Base-by-base conservation (phyloP, 768 basidiomycete species). In the Lactarius hatsudake region DNA sequence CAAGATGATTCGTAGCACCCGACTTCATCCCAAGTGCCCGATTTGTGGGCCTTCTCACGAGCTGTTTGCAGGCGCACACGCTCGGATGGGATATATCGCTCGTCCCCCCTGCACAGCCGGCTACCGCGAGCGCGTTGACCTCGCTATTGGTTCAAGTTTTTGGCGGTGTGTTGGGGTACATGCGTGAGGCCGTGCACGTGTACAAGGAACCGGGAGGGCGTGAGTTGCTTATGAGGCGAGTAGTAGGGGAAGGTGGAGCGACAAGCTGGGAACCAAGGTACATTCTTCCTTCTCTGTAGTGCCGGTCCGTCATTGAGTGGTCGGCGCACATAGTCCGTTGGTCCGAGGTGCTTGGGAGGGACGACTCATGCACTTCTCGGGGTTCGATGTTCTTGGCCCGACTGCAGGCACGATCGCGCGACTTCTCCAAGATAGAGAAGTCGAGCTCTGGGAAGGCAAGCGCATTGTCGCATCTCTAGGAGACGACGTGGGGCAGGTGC, bases 121-220 rank as follows among this genome's bases (percentile, higher is more conserved):
- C 86, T 2, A 86, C 87, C 0, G 84, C 87, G 0, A 86, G 85
- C n/a, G 81, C 81, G 20, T 88, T 85, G 54, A 86, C 84, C 2
- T 83, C 84, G 1, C 82, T 83, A 6, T 81, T 88, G 32, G 81
- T 88, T 23, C 78, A 74, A 63, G 78, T 81, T 0, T 87, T 89
- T 68, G 81, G 81, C 3, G 79, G 83, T 64, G 67, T 87, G 9
- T 78, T 89, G 0, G 87, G 87, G 0, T 89, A 88, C 72, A 84
- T 86, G 17, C 73, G 78, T 0, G 87, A 88, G 68, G 82, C 81
- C 2, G 73, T 87, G 12, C 86, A 88, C 66, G 78, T 88, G 78
- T 89, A 87, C 73, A 89, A 88, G 74, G 87, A 89, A 68, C 75
- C 88, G 8, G 86, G 87, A 9, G 87, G 87, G 9, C 75, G 87